Base-by-base conservation (phyloP, 2,329 filamentous ascomycete genomes). In the Bipolaris zeicola region DNA sequence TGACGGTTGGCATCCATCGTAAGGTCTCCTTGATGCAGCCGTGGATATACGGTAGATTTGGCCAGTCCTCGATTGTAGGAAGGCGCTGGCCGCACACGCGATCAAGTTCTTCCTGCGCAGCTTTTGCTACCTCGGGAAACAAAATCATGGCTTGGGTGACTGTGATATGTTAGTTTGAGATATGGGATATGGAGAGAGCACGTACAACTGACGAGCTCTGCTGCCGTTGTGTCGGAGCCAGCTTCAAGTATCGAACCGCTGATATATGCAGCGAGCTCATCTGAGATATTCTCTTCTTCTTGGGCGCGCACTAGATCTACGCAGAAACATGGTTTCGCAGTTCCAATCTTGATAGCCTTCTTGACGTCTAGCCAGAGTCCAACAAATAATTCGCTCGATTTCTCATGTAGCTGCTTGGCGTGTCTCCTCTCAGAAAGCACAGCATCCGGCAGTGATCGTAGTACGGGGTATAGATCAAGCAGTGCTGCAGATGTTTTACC, bases 391-490 rank as follows among this genome's bases (percentile, higher is more conserved):
- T 58, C 69, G n/a, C 74, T 76, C 57, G 84, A 82, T 2, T 71
- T 67, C 34, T 68, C 56, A 51, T 84, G 81, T 0, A 82, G 61
- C 16, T 75, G 63, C 50, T 75, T 78, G 0, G 79, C 80, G 24
- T 78, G 72, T 24, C 62, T 67, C 20, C 73, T 72, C 20, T 72
- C 62, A 0, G 81, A 79, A n/a, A 67, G 13, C 0, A 62, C 52
- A 13, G 51, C 54, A 11, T 62, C 63, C 2, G 69, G 68, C 6
- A 86, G 70, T 2, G 59, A 55, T 16, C 79, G 73, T 1, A 84
- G 60, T 0, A 79, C 50, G 0, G 82, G 82, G 51, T 77, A 83
- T 14, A 78, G 68, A 55, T 84, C 81, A 3, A 82, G 65, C 1
- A 83, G 55, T 0, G 77, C 76, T 0, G 81, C 79, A 0, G 72